Evolutionary conservation across 495 filamentous ascomycete species (phyloP), one percentile per base, ranked within the genome.

Genomic region (Xylaria palmicola): DNA sequence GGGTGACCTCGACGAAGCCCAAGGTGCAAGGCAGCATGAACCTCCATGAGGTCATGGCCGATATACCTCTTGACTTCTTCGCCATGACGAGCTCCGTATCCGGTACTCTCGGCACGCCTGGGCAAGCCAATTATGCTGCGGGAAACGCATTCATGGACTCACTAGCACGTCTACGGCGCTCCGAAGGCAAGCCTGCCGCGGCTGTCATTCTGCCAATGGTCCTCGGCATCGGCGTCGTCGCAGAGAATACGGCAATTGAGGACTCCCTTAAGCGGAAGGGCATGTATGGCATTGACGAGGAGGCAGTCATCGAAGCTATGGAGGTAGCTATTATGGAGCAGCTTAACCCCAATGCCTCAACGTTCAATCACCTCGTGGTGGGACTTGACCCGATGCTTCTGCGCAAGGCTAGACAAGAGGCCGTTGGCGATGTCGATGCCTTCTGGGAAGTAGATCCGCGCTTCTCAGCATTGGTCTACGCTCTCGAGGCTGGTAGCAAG

Each of bases 41-140:
- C 17, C 65, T 83, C 0, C 72, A 83, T 64, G 34, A 62, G 6
- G 64, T 63, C 0, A 75, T 79, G 48, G 72, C 72, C 6, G 49
- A 62, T 3, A 54, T 56, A 0, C 56, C 57, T 0, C 72, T 88
- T 2, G 86, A 88, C 65, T 88, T 88, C 72, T 87, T 89, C 69
- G 63, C 86, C 45, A 72, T 77, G 30, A 65, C 77, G 6, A 74
- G 69, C 48, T 80, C 76, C 24, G 71, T 86, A 77, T 40, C 78
- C 68, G 30, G 62, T 0, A 37, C 82, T 3, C 66, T 83, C 19
- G 86, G 86, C 6, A 80, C 73, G 40, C 55, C 68, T 7, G 79
- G 80, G 0, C 86, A 89, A 67, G 69, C 77, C 24, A 80, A 79
- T n/a, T 88, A 88, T 59, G 72, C 77, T 15, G 80, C 82, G 2